phyloP scores from a whole-genome alignment of 2,329 filamentous ascomycete genomes.

The Xylaria sp. region DNA sequence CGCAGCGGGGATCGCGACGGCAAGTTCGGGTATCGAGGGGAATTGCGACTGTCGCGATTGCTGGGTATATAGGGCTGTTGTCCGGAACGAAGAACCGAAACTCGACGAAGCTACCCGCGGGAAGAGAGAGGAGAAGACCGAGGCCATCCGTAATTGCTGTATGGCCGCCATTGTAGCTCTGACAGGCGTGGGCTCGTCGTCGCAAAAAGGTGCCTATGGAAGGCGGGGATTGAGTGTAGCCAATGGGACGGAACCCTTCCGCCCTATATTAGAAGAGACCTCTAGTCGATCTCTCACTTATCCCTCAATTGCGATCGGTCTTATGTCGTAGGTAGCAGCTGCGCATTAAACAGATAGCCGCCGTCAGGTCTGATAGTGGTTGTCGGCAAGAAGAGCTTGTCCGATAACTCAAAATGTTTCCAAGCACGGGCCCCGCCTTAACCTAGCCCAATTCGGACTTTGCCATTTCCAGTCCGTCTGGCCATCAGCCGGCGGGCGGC shows the following conservation, averaged over 20 bases:
- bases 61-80: conserved; percentile 48
- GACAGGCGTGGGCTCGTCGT: not conserved
- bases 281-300: no score
- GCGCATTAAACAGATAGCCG: no score
- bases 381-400: not conserved
- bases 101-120: conserved; percentile 54
- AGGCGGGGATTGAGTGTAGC: not conserved
- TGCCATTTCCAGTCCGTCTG: conserved; percentile 13
- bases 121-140: conserved; percentile 53
- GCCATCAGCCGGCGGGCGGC: conserved; percentile 22
- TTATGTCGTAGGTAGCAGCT: no score
- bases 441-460: not conserved
- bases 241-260: no score
- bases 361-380: not conserved
- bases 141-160: conserved; percentile 43
- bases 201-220: not conserved
- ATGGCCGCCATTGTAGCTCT: conserved; percentile 48
- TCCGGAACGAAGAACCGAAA: conserved; percentile 46
- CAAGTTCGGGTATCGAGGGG: conserved; percentile 55
- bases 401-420: not conserved
- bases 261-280: no score
- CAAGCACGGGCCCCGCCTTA: not conserved
- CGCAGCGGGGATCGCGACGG: conserved; percentile 61
- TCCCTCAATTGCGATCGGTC: no score
- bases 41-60: conserved; percentile 40